Evolutionary conservation across 2,329 filamentous ascomycete genomes (phyloP), one percentile per base, ranked within the genome.

Genomic region (Sporothrix dimorphospora): DNA sequence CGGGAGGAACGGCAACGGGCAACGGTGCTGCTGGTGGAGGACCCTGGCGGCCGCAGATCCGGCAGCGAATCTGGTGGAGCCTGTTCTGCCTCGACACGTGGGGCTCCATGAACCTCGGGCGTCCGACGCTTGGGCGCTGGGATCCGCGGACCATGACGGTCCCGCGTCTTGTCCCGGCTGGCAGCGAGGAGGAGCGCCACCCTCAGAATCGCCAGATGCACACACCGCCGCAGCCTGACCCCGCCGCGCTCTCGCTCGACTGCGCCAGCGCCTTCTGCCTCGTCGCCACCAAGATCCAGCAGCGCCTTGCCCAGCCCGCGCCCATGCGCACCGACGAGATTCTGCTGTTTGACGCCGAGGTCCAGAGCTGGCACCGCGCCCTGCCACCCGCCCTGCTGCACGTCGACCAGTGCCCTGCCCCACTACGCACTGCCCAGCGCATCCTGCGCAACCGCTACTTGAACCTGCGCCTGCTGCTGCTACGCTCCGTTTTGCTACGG

Each of bases 221-320:
- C 11, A 45, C 9, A 45, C 42, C 30, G 42, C 42, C 42, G 42
- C 42, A 45, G 42, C 30, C 30, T 34, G 30, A 34, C 30, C 30
- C 30, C 30, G 6, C 6, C 30, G 30, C 30, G 30, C 30, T 34
- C 30, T 34, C 30, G 30, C 55, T 61, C 55, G 30, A 61, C 30
- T 61, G 30, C 30, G 55, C 30, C 55, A 61, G 30, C 30, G 55
- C 55, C 3, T 61, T 61, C 4, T 61, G 55, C n/a, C 30, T 61
- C 14, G 55, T 61, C 16, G 55, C 55, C 30, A 61, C 55, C 30
- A 38, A 61, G 30, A 61, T 61, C 55, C 55, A 61, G 30, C 55
- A 61, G 34, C 55, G 55, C 30, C 55, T 61, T 19, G 55, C 55
- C 30, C 55, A 61, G 19, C 55, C 55, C 2, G 19, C 55, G 5